These are phyloP conservation scores for Ophiostoma sp. DNA, from an alignment of 2,329 filamentous ascomycete species.

Conservation along the genomic window DNA sequence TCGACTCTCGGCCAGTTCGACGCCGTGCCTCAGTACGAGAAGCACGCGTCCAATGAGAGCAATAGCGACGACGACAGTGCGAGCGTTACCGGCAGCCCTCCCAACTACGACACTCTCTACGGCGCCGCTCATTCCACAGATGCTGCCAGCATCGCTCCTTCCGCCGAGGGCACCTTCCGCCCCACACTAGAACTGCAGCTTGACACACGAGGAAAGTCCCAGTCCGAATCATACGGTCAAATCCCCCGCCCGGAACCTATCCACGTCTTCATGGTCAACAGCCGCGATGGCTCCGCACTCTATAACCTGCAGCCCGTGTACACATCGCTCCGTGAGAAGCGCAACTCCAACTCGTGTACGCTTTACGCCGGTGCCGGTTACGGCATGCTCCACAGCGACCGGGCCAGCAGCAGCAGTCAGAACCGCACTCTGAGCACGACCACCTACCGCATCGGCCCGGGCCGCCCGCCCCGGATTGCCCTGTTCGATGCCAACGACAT, in stretches of 20 bases:
- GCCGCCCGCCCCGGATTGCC: constrained; percentile 50
- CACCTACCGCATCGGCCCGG: constrained; percentile 58
- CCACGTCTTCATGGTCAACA: constrained; percentile 44
- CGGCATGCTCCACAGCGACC: neutral
- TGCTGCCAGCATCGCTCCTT: constrained; percentile 31
- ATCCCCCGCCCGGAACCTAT: constrained; percentile 44
- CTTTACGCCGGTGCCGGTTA: constrained; percentile 47
- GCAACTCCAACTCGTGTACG: constrained; percentile 50
- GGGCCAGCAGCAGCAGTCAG: neutral
- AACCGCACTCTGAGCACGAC: constrained; percentile 48
- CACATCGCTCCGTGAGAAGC: constrained; percentile 50
- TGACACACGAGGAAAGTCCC: constrained; percentile 47
- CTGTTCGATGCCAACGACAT: constrained; percentile 29
- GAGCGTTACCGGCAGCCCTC: constrained; percentile 22
- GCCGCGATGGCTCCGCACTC: constrained; percentile 27
- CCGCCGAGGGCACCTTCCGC: constrained; percentile 23
- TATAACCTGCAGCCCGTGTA: constrained; percentile 40
- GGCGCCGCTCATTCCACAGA: constrained; percentile 27
- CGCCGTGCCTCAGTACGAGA: neutral
- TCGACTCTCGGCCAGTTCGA: neutral
- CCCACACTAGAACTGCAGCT: constrained; percentile 48
- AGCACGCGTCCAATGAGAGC: neutral
- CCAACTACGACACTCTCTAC: constrained; percentile 26
- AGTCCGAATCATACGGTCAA: constrained; percentile 44
- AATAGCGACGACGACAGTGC: neutral